These are phyloP conservation scores for Mortierella sp. DNA, from an alignment of 371 early-diverging fungal genomes.

Conservation along the genomic window DNA sequence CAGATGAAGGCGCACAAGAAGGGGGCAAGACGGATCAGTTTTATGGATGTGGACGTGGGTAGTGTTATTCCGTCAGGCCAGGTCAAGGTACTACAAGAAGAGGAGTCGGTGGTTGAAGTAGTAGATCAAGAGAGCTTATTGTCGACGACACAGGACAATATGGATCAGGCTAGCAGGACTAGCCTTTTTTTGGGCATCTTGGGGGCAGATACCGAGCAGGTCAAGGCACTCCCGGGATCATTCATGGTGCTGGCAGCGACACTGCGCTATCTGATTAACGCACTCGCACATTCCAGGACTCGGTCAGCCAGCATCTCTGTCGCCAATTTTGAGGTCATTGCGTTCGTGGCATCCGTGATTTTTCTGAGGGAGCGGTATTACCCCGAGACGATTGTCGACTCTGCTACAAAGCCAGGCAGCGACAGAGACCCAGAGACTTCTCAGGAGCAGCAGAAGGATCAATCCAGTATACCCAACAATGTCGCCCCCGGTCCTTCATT, in stretches of 20 bases:
- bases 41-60: constrained; percentile 26
- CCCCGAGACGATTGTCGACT: constrained; percentile 8
- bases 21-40: constrained; percentile 16
- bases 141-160: background rate
- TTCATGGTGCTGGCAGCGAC: constrained; percentile 50
- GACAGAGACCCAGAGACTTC: background rate
- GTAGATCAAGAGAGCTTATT: too few relatives aligned
- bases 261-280: constrained; percentile 41
- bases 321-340: constrained; percentile 52
- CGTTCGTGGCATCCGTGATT: constrained; percentile 44
- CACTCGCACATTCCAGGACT: constrained; percentile 45
- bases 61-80: background rate
- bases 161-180: constrained; percentile 37
- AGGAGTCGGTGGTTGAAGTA: background rate
- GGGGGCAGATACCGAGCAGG: constrained; percentile 38
- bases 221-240: constrained; percentile 26
- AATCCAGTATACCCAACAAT: constrained; percentile 27
- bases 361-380: constrained; percentile 38
- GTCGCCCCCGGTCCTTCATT: background rate
- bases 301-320: constrained; percentile 38
- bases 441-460: constrained; percentile 1
- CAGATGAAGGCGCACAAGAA: constrained; percentile 7
- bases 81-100: background rate
- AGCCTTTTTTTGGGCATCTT: constrained; percentile 41
- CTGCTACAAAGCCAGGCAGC: background rate